These are phyloP conservation scores for Tylopilus sp. DNA, from an alignment of 768 basidiomycete genomes.

Conservation along the genomic window DNA sequence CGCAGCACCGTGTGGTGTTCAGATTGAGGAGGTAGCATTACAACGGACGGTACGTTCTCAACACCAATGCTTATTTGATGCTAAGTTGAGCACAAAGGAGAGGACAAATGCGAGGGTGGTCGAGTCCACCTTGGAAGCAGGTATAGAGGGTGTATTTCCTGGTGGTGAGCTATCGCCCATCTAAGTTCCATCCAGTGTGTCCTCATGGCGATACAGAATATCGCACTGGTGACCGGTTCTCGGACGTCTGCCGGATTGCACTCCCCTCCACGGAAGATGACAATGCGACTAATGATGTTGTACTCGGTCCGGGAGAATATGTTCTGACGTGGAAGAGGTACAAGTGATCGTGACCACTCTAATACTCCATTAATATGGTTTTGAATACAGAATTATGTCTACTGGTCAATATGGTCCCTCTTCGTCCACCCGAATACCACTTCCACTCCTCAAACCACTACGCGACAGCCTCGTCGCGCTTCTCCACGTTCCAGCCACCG, in stretches of 20 bases:
- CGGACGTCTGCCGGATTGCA: conserved; percentile 50
- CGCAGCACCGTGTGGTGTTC: conserved; percentile 52
- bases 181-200: not conserved
- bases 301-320: conserved; percentile 56
- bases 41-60: conserved; percentile 42
- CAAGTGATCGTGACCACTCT: not conserved
- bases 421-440: conserved; percentile 47
- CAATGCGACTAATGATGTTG: conserved; percentile 27
- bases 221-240: conserved; percentile 62
- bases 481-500: conserved; percentile 58
- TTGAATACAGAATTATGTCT: conserved; percentile 40
- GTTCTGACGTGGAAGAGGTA: conserved; percentile 66
- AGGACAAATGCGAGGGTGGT: conserved; percentile 44
- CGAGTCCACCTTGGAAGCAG: conserved; percentile 49
- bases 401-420: conserved; percentile 42
- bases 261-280: conserved; percentile 42
- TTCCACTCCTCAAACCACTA: conserved; percentile 65
- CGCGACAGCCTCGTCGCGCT: conserved; percentile 62
- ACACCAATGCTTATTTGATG: no score
- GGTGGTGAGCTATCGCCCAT: no score
- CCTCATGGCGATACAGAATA: conserved; percentile 44
- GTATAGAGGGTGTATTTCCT: conserved; percentile 42
- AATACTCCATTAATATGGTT: not conserved
- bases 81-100: conserved; percentile 32
- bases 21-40: conserved; percentile 48